Base-by-base conservation (phyloP, 129 eudicot genomes). In the Artemisia annua region DNA sequence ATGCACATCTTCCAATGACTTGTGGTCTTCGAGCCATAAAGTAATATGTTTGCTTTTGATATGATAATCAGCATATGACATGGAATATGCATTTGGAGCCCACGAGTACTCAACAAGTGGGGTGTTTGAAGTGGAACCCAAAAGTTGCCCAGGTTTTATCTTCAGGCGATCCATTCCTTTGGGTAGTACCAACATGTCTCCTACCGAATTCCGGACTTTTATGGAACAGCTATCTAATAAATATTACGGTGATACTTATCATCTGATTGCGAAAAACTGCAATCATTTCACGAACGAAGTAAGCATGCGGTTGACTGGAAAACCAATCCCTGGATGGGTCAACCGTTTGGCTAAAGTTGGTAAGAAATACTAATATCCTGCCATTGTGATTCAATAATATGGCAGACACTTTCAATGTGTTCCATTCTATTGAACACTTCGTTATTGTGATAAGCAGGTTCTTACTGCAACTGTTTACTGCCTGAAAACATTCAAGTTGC, bases 71-170 rank as follows among this genome's bases (percentile, higher is more conserved):
- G 98, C 69, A 22, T 93, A 94, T 73, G 97, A 87, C 68, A 62
- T 86, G 86, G 98, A 94, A 74, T 94, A 90, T 75, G 98, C 89
- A 44, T 94, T 78, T 83, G 98, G 98, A 60, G 97, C 97, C 52
- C 97, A 94, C 14, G 98, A 94, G 73, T 87, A 85, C 81, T 71
- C 98, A 65, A 84, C 88, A 62, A 91, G 97, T 81, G 97, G 96
- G 66, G 92, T 91, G 64, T 91, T 91, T 73, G 96, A 91, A 80
- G 97, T 91, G 76, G 96, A 91, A 77, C 97, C 97, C 7, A 84
- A 82, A 83, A 80, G 92, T 78, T 91, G 97, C 73, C 97, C 96
- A 32, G 97, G 97, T 64, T 91, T 86, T 73, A 80, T 77, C 72
- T 91, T 84, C 83, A 84, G 96, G 71, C 81, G 88, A 30, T 82